Base-by-base conservation (phyloP, 352 stramenopile species). In the Elongisporangium anandrum region DNA sequence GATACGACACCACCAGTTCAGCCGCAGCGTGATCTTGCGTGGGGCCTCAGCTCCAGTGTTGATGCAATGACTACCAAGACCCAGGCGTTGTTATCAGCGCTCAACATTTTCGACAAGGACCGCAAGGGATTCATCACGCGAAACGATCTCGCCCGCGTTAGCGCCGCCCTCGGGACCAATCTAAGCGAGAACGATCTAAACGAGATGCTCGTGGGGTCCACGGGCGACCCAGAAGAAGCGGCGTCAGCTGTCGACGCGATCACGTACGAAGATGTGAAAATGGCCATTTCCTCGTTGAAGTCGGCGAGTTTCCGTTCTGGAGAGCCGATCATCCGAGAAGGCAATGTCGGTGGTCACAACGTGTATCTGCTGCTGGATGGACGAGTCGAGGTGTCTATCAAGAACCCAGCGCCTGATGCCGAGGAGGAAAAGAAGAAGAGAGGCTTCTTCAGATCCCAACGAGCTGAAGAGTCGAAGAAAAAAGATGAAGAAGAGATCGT, bases 81-180 rank as follows among this genome's bases (percentile, higher is more conserved):
- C 1, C 73, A 87, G 16, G 80, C 80, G 38, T 51, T 92, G 54
- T 50, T 90, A 2, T 89, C 79, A 19, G 88, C 85, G 2, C 65
- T 94, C 21, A 72, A 86, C 54, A 72, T 89, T 3, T 94, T 94
- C 38, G 85, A 94, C 58, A 81, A 78, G 38, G 82, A 92, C 39
- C 71, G 75, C 47, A 94, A 94, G 52, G 85, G 85, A 2, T 94
- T 90, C 58, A 94, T 94, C 54, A 88, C 81, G 0, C 87, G 85
- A 59, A 77, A 66, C 1, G 85, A 94, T n/a, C 72, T 94, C 51
- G 79, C 76, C 13, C 80, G 85, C 23, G 85, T 92, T 34, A 86
- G 79, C 21, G 72, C 85, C 63, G 78, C 80, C 56, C 81, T 94
- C 23, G 85, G 82, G 50, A 85, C 81, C 12, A 70, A 77, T 7